Conservation (phyloP, 805 yeast species). For the Hyphopichia homilentoma region DNA sequence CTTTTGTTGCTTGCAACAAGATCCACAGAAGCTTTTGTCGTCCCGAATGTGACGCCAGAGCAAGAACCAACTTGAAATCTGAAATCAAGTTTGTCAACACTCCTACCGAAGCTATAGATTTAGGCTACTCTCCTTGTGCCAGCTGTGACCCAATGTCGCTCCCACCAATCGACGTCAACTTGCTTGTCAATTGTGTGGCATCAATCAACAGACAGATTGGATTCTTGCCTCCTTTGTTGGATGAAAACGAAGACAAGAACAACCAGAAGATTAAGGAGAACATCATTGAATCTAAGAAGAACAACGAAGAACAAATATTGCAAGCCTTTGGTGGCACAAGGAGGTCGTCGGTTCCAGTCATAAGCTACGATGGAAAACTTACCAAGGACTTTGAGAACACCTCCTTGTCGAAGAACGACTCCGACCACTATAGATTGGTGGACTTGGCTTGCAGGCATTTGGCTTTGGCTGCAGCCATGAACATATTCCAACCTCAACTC, state of each 20-base stretch:
- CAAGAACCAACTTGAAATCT: conserved; percentile 37
- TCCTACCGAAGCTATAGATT: conserved; percentile 36
- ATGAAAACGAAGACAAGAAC: conserved; percentile 41
- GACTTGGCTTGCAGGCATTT: conserved; percentile 81
- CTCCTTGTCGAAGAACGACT: conserved; percentile 52
- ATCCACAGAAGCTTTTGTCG: conserved; percentile 49
- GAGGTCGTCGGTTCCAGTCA: conserved; percentile 27
- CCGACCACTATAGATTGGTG: conserved; percentile 65
- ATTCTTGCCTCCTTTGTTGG: conserved; percentile 49
- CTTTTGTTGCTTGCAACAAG: conserved; percentile 51
- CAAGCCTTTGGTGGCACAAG: conserved; percentile 19
- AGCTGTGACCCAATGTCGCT: conserved; percentile 50
- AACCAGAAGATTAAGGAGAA: conserved; percentile 34
- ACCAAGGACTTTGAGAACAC: conserved; percentile 19
- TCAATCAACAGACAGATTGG: conserved; percentile 56
- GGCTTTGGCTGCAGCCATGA: conserved; percentile 69
- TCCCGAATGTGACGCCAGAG: conserved; percentile 61
- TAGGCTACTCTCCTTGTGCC: conserved; percentile 51
- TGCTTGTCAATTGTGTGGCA: conserved; percentile 48
- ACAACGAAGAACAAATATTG: conserved; percentile 20
- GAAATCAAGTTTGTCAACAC: conserved; percentile 45
- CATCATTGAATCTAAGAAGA: conserved; percentile 23
- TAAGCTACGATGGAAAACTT: conserved; percentile 19
- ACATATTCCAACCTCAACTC: conserved; percentile 23
- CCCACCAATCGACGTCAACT: conserved; percentile 44